phyloP scores from a whole-genome alignment of 331 rosid genomes.

The Spiraea crenata region DNA sequence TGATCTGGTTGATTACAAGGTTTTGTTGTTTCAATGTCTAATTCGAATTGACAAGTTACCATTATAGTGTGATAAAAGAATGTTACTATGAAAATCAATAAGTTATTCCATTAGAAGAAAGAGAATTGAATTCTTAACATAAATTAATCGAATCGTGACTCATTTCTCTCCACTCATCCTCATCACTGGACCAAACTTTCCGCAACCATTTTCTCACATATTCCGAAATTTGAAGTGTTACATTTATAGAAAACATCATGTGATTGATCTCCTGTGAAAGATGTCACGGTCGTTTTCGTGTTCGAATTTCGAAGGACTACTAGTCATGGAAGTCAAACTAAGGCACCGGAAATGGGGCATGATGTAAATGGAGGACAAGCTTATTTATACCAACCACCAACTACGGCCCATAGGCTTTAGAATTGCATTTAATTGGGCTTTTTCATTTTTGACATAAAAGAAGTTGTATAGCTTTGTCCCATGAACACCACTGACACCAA shows the following conservation, averaged over 20 bases:
- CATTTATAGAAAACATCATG: neutral
- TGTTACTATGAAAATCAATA: too few species aligned
- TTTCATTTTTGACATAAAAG: neutral
- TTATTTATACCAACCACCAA: constrained; percentile 18
- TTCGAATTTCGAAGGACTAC: neutral
- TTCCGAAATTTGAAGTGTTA: too few species aligned
- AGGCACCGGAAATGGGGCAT: constrained; percentile 2
- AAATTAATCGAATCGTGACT: too few species aligned
- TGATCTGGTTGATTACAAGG: too few species aligned
- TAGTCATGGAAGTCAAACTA: neutral
- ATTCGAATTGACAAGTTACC: too few species aligned
- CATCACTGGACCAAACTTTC: too few species aligned
- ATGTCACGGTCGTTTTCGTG: neutral
- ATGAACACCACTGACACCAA: constrained; percentile 17
- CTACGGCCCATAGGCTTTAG: constrained; percentile 9
- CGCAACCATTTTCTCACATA: too few species aligned
- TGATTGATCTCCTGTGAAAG: neutral
- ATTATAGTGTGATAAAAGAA: too few species aligned
- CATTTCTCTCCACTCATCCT: too few species aligned
- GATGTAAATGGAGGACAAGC: neutral
- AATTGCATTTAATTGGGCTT: constrained; percentile 29
- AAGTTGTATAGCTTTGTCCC: constrained; percentile 2
- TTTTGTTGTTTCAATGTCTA: too few species aligned
- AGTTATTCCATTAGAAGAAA: too few species aligned
- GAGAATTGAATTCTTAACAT: too few species aligned